These are phyloP conservation scores for Kalmusia sp. DNA, from an alignment of 2,329 filamentous ascomycete species.

Conservation along the genomic window DNA sequence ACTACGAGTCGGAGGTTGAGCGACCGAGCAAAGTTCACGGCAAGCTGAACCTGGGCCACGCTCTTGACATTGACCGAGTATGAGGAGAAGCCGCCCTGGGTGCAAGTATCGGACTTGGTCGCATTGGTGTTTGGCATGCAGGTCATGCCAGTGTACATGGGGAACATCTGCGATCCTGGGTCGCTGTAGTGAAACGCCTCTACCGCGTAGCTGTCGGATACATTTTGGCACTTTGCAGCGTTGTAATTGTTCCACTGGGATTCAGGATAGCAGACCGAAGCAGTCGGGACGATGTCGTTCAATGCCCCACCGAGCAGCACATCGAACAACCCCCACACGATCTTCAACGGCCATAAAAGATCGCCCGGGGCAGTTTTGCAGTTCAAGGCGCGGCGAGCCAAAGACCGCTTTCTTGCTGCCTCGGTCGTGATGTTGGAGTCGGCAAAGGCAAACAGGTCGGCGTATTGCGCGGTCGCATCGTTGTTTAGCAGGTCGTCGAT, in stretches of 20 bases:
- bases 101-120: constrained; percentile 25
- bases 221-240: constrained; percentile 28
- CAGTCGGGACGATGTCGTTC: constrained; percentile 34
- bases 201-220: constrained; percentile 22
- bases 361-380: constrained; percentile 42
- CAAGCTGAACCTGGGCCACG: constrained; percentile 41
- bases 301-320: constrained; percentile 32
- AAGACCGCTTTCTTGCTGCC: constrained; percentile 13
- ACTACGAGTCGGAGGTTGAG: constrained; percentile 39
- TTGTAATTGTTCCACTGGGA: constrained; percentile 38
- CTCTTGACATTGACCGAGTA: constrained; percentile 37
- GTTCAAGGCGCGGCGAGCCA: constrained; percentile 17
- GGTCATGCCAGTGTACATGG: constrained; percentile 37
- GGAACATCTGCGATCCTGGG: constrained; percentile 35
- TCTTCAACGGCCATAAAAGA: constrained; percentile 27
- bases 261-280: constrained; percentile 35
- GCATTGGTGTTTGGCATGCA: constrained; percentile 19
- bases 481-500: constrained; percentile 25
- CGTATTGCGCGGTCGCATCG: constrained; percentile 25
- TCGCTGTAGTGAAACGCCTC: constrained; percentile 31
- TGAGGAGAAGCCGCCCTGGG: constrained; percentile 36
- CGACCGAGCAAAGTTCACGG: constrained; percentile 40
- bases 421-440: constrained; percentile 22
- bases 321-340: constrained; percentile 29
- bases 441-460: constrained; percentile 46